Conservation (phyloP, 345 rosid genomes). For the Salix caprea region DNA sequence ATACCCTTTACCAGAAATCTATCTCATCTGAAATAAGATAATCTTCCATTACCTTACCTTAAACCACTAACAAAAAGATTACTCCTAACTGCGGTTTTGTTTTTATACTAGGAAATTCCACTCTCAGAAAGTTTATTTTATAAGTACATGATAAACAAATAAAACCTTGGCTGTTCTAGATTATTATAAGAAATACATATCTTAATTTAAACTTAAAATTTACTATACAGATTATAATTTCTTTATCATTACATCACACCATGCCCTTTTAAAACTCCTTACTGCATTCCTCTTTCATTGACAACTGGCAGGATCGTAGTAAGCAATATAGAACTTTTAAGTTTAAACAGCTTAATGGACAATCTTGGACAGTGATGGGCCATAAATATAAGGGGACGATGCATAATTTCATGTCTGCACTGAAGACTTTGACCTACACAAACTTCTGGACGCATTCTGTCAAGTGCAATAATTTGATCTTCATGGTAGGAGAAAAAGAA, state of each 20-base stretch:
- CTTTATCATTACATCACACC: too few relatives aligned
- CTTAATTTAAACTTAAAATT: too few relatives aligned
- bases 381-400: not conserved
- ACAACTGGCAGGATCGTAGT: not conserved
- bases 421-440: not conserved
- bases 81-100: not conserved
- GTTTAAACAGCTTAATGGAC: not conserved
- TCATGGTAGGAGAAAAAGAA: not conserved
- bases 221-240: accelerated
- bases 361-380: not conserved
- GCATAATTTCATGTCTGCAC: not conserved
- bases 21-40: not conserved
- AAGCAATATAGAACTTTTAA: not conserved
- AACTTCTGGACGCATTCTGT: not conserved
- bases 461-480: not conserved
- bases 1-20: not conserved
- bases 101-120: too few relatives aligned
- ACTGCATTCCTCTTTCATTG: not conserved
- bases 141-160: accelerated
- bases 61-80: not conserved
- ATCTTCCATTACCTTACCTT: not conserved
- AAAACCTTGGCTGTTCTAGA: accelerated
- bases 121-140: accelerated
- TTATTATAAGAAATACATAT: accelerated
- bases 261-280: too few relatives aligned